Conservation (phyloP, 225 moss, liverwort and hornwort species). For the Marchantia paleacea region DNA sequence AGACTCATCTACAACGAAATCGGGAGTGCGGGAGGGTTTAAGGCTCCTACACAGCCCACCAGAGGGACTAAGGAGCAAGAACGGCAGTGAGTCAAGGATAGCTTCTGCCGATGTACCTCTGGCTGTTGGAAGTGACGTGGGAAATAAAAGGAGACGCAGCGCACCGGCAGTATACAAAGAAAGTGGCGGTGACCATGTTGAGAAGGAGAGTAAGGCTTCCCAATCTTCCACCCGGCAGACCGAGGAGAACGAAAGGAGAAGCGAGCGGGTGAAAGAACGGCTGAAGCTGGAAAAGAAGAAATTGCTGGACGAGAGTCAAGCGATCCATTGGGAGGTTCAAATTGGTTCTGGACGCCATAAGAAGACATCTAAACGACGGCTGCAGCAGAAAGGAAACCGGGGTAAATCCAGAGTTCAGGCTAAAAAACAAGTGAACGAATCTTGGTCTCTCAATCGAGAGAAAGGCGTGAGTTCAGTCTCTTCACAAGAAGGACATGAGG, state of each 20-base stretch:
- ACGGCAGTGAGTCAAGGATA: slow-evolving; percentile 7
- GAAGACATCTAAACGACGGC: background rate
- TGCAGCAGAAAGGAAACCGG: background rate
- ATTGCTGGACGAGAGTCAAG: slow-evolving; percentile 9
- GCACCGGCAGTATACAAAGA: background rate
- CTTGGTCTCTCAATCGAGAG: background rate
- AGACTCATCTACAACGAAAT: background rate
- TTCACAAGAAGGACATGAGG: slow-evolving; percentile 3
- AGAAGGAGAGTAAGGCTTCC: slow-evolving; percentile 1
- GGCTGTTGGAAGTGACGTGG: slow-evolving; percentile 13
- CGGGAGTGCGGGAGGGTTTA: slow-evolving; percentile 17
- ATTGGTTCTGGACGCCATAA: background rate
- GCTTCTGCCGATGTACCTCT: slow-evolving; percentile 22
- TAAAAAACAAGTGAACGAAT: slow-evolving; percentile 7
- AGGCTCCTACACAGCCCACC: background rate
- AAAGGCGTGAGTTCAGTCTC: slow-evolving; percentile 7
- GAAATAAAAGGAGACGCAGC: slow-evolving; percentile 11
- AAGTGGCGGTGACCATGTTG: slow-evolving; percentile 11
- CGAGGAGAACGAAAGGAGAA: slow-evolving; percentile 23
- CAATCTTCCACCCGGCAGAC: background rate
- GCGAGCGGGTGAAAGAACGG: slow-evolving; percentile 23
- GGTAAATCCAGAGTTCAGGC: slow-evolving; percentile 9
- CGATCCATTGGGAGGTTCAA: background rate
- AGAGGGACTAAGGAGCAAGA: slow-evolving; percentile 18
- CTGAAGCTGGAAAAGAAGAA: slow-evolving; percentile 13